Evolutionary conservation across 2,329 filamentous ascomycete species (phyloP).

Genomic region (Daldinia sp.): DNA sequence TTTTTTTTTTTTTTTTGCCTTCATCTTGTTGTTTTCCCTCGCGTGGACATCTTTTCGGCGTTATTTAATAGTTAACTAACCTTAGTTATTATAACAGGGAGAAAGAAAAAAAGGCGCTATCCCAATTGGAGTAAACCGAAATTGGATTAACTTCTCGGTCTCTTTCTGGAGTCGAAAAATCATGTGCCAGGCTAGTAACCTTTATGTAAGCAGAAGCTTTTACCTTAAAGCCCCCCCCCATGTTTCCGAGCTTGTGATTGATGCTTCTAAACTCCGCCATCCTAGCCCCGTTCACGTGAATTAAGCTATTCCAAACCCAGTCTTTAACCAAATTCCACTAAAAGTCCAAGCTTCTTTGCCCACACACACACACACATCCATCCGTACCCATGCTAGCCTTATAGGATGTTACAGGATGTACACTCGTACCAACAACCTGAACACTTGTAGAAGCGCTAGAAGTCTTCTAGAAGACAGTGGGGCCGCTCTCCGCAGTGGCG

Average conservation of each 20-base stretch:
- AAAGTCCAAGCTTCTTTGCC: not conserved
- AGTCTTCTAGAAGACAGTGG: conserved; percentile 36
- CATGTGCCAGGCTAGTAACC: conserved; percentile 22
- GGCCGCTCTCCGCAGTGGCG: conserved; percentile 25
- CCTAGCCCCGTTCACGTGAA: not conserved
- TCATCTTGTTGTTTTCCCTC: not conserved
- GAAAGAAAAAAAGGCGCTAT: conserved; percentile 6
- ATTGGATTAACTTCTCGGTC: conserved; percentile 31
- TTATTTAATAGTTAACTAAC: too few species aligned
- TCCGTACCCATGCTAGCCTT: conserved; percentile 9
- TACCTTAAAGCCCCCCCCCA: not conserved
- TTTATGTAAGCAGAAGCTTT: conserved; percentile 11
- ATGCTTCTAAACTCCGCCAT: not conserved
- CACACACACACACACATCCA: too few species aligned
- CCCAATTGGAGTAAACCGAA: conserved; percentile 23
- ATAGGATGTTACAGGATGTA: not conserved
- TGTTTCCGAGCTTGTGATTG: not conserved
- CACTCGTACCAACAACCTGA: not conserved
- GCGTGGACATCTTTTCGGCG: conserved; percentile 21
- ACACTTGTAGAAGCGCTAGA: conserved; percentile 20
- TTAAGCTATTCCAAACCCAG: not conserved
- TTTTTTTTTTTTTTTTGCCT: too few species aligned
- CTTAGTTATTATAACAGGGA: conserved; percentile 20
- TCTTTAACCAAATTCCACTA: too few species aligned
- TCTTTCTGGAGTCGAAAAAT: conserved; percentile 35